A percentile compares a stretch with the other conserved stretches of the same genome.
phyloP scores from a whole-genome alignment of 1,139 yeast genomes.

The Wickerhamomyces sp. region DNA sequence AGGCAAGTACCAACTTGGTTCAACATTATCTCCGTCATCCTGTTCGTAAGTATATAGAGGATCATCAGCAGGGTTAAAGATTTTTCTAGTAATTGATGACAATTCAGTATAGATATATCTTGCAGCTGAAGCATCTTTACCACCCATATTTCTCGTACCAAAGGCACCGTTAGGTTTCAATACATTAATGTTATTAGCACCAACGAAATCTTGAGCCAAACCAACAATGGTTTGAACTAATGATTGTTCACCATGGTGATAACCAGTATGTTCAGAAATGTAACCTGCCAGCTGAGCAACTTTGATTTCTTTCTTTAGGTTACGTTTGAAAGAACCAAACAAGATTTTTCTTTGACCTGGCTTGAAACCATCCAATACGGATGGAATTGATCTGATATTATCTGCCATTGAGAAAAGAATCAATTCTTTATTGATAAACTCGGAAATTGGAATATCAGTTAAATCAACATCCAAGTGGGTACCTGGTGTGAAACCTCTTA shows the following conservation, averaged over 20 bases:
- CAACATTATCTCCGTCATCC: slow-evolving; percentile 92
- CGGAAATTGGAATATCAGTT: slow-evolving; percentile 79
- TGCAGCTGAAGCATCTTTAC: slow-evolving; percentile 98
- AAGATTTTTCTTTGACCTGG: slow-evolving; percentile 97
- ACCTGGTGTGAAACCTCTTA: slow-evolving; percentile 85
- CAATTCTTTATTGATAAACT: slow-evolving; percentile 91
- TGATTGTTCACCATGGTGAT: slow-evolving; percentile 94
- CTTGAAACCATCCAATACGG: slow-evolving; percentile 90
- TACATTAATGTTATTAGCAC: slow-evolving; percentile 83
- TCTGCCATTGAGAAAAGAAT: slow-evolving; percentile 97
- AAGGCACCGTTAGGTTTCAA: slow-evolving; percentile 92
- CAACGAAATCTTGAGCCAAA: slow-evolving; percentile 91
- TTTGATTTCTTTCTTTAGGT: slow-evolving; percentile 71
- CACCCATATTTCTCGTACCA: slow-evolving; percentile 97
- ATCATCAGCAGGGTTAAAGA: slow-evolving; percentile 79
- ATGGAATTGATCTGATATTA: slow-evolving; percentile 91
- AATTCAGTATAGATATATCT: slow-evolving; percentile 94
- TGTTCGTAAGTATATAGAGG: slow-evolving; percentile 75
- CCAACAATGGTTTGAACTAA: slow-evolving; percentile 88
- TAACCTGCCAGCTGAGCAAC: slow-evolving; percentile 92
- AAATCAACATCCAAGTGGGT: slow-evolving; percentile 86
- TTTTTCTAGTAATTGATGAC: slow-evolving; percentile 65
- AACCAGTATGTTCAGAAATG: slow-evolving; percentile 84
- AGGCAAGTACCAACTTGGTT: slow-evolving; percentile 95
- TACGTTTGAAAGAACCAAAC: slow-evolving; percentile 83